phyloP scores from a whole-genome alignment of 805 yeast genomes.

The Wickerhamiella australiensis region DNA sequence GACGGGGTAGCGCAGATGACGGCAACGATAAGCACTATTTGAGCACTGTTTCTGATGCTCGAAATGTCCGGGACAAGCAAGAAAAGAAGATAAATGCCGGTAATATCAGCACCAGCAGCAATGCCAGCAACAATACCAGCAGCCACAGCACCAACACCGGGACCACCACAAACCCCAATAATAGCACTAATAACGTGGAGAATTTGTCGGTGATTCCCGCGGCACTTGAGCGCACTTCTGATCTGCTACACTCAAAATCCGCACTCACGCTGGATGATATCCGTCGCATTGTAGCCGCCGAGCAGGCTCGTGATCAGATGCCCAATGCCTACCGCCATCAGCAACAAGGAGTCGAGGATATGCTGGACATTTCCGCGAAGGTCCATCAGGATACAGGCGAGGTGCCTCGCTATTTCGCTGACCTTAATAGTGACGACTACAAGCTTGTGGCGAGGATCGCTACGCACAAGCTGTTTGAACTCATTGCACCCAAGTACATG shows the following conservation, averaged over 20 bases:
- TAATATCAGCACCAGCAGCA: background rate
- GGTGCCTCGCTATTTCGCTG: slow-evolving; percentile 23
- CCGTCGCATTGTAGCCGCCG: slow-evolving; percentile 93
- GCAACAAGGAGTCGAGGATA: slow-evolving; percentile 12
- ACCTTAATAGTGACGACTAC: slow-evolving; percentile 43
- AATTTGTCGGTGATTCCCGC: slow-evolving; percentile 8
- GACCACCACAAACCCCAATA: background rate
- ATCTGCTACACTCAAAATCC: slow-evolving; percentile 63
- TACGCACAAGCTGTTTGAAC: slow-evolving; percentile 37
- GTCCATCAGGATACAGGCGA: background rate
- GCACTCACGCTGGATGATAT: slow-evolving; percentile 89
- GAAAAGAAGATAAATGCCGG: slow-evolving; percentile 5
- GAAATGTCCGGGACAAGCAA: slow-evolving; percentile 8
- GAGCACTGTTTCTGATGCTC: slow-evolving; percentile 11
- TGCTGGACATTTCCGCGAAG: slow-evolving; percentile 7
- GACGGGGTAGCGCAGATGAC: slow-evolving; percentile 7
- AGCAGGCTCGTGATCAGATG: slow-evolving; percentile 84
- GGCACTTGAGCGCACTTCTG: slow-evolving; percentile 49
- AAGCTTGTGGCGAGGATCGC: slow-evolving; percentile 43
- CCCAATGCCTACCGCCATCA: slow-evolving; percentile 88
- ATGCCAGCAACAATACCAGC: background rate
- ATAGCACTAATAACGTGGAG: background rate
- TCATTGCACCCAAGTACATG: slow-evolving; percentile 26
- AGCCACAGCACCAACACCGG: background rate
- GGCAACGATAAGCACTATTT: slow-evolving; percentile 12